Evolutionary conservation across 805 yeast species (phyloP).

Genomic region (Ogataea nonfermentans): DNA sequence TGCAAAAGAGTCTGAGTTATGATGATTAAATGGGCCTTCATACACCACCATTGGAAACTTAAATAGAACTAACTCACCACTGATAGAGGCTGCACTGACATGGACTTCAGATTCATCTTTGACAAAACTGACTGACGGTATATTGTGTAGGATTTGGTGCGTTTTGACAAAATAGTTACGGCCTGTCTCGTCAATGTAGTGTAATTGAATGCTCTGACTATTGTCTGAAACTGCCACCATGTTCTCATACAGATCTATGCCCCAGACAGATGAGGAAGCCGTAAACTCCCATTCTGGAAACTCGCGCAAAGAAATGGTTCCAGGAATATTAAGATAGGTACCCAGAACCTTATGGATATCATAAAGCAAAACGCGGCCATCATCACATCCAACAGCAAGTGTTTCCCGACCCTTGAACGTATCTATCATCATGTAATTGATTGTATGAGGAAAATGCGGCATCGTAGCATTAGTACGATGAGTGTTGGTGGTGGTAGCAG

Average conservation of each 20-base stretch:
- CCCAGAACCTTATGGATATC: slow-evolving; percentile 30
- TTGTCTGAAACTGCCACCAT: slow-evolving; percentile 55
- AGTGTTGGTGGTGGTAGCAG: slow-evolving; percentile 38
- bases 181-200: slow-evolving; percentile 31
- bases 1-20: slow-evolving; percentile 3
- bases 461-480: slow-evolving; percentile 42
- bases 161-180: slow-evolving; percentile 29
- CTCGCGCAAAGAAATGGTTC: slow-evolving; percentile 8
- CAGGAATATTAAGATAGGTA: slow-evolving; percentile 8
- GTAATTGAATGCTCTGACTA: slow-evolving; percentile 43
- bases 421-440: slow-evolving; percentile 47
- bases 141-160: slow-evolving; percentile 49
- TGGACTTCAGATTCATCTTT: slow-evolving; percentile 27
- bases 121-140: slow-evolving; percentile 49
- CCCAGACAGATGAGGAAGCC: slow-evolving; percentile 58
- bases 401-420: slow-evolving; percentile 40
- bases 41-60: slow-evolving; percentile 28
- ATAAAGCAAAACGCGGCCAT: slow-evolving; percentile 48
- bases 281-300: slow-evolving; percentile 31
- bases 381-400: slow-evolving; percentile 51
- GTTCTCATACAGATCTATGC: slow-evolving; percentile 45
- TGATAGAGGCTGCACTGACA: slow-evolving; percentile 43
- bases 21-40: slow-evolving; percentile 13
- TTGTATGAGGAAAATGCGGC: slow-evolving; percentile 54
- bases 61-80: slow-evolving; percentile 41